Conservation (phyloP, 2,329 filamentous ascomycete genomes). For the Beauveria bassiana region DNA sequence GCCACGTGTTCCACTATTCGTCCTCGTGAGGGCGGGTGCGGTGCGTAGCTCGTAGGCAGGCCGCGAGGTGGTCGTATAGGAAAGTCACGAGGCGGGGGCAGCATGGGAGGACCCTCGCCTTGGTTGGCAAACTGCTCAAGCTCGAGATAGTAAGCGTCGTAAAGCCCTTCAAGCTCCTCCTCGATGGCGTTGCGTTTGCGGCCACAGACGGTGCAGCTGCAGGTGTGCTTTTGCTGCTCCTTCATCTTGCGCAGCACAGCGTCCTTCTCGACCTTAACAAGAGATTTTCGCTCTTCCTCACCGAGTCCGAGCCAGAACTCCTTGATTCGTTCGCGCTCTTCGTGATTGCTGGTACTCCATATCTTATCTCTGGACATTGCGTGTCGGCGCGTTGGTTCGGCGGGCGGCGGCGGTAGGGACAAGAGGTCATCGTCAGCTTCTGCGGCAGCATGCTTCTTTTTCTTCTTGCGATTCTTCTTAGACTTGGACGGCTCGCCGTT, state of each 20-base stretch:
- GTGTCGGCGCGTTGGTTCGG: conserved; percentile 26
- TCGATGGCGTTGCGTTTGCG: conserved; percentile 95
- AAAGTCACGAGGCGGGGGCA: conserved; percentile 49
- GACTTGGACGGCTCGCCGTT: conserved; percentile 33
- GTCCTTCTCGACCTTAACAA: conserved; percentile 98
- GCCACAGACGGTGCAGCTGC: conserved; percentile 94
- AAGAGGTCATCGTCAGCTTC: conserved; percentile 15
- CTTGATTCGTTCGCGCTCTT: conserved; percentile 95
- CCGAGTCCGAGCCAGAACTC: conserved; percentile 94
- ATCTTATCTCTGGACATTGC: conserved; percentile 72
- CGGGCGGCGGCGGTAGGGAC: conserved; percentile 15
- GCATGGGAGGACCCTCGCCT: conserved; percentile 54
- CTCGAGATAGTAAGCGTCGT: conserved; percentile 98
- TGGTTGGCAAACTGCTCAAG: conserved; percentile 95
- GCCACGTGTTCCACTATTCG: conserved; percentile 63
- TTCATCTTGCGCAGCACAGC: conserved; percentile 99
- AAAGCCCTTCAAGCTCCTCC: conserved; percentile 93
- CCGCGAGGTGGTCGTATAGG: conserved; percentile 51
- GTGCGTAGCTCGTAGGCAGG: conserved; percentile 49
- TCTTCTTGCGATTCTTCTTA: conserved; percentile 63
- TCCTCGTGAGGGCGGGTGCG: conserved; percentile 64
- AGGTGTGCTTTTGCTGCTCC: conserved; percentile 98
- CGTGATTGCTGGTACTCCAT: conserved; percentile 91
- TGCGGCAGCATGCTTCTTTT: conserved; percentile 42
- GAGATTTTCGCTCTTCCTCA: conserved; percentile 87